These are phyloP conservation scores for Populus davidiana DNA, from an alignment of 345 rosid genomes.

Conservation along the genomic window DNA sequence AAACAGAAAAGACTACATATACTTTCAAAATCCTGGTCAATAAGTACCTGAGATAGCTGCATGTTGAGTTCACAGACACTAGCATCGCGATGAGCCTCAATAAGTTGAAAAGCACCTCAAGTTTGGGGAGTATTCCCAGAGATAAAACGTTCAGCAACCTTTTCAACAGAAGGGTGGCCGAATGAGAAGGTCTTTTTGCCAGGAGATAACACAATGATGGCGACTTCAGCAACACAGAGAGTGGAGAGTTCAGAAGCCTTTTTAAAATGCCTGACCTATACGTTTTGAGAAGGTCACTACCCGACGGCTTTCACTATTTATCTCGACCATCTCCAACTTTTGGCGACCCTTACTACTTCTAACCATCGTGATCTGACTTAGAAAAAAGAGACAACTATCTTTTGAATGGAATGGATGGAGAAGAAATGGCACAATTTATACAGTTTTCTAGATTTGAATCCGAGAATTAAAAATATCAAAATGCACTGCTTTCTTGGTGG, in stretches of 20 bases:
- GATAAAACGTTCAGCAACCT: constrained; percentile 18
- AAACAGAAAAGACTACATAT: background rate
- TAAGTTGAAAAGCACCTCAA: constrained; percentile 28
- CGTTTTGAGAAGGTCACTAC: constrained; percentile 26
- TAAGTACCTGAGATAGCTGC: constrained; percentile 19
- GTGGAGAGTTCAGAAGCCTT: constrained; percentile 30
- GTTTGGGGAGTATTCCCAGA: constrained; percentile 10
- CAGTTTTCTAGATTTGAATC: background rate
- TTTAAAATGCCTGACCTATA: constrained; percentile 17
- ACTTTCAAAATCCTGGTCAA: too few species aligned
- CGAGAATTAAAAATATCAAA: too few species aligned
- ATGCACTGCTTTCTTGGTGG: background rate
- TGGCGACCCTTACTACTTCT: constrained; percentile 16
- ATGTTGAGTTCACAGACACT: constrained; percentile 42
- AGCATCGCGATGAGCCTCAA: constrained; percentile 46
- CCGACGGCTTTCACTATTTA: constrained; percentile 20
- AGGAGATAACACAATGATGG: constrained; percentile 23
- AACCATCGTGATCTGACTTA: background rate
- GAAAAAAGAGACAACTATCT: too few species aligned
- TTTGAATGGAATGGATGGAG: background rate
- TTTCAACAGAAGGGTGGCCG: constrained; percentile 23
- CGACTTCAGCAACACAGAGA: constrained; percentile 25
- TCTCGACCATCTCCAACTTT: constrained; percentile 22
- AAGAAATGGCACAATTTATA: background rate
- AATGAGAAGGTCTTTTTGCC: constrained; percentile 23